Base-by-base conservation (phyloP, 2,329 filamentous ascomycete genomes). In the Canariomyces notabilis region DNA sequence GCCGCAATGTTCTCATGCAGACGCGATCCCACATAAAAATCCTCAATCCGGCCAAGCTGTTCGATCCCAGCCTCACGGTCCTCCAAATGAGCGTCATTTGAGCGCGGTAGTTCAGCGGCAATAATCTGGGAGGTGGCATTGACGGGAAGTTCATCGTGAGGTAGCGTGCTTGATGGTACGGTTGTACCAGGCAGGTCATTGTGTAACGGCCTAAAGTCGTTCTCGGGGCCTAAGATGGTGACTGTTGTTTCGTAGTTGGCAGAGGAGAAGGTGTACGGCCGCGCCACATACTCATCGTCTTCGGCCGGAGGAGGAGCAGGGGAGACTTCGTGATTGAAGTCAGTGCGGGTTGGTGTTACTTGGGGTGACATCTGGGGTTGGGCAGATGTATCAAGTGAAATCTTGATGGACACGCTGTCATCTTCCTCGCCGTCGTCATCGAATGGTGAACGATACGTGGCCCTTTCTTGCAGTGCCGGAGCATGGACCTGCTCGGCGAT, bases 391-490 rank as follows among this genome's bases (percentile, higher is more conserved):
- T 71, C 68, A 29, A 71, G 57, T 5, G 68, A 66, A 49, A 70
- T 65, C 19, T 68, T 62, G 48, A 70, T 68, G 11, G 69, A 68
- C 14, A 64, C 61, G 18, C 62, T 57, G 26, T 70, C 68, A 31
- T 65, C 65, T 21, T 60, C 55, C n/a, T 52, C 38, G 11, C 45
- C 55, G 2, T 74, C 71, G 23, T 77, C 72, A 6, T 72, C 69
- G 43, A 77, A 78, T 1, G 74, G 72, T 49, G 72, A 74, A 44
- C 69, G 70, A 54, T 79, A 77, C 39, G 74, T 69, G 7, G 65
- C 60, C 50, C 64, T 67, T 22, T 60, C 56, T 38, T 59, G 58
- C 7, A 58, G 26, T 15, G 50, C 50, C 29, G 61, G 62, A 6
- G 64, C 2, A 16, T 18, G 12, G 15, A 29, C 6, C 19, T 42